Conservation (phyloP, 345 rosid genomes). For the Leavenworthia alabamica region DNA sequence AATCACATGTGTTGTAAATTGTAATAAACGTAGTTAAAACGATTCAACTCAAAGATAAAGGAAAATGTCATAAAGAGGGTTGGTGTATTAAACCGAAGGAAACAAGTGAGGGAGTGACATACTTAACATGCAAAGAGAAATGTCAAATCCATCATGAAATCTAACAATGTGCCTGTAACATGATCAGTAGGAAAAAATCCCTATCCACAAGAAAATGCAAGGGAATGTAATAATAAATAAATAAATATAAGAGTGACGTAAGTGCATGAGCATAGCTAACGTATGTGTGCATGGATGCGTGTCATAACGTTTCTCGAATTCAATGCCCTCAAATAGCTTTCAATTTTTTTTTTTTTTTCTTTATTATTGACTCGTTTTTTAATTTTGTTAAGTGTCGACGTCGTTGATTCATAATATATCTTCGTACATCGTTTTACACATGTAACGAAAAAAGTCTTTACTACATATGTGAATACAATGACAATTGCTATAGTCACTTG, state of each 20-base stretch:
- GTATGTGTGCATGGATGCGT: constrained; percentile 57
- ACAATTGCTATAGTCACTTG: constrained; percentile 4
- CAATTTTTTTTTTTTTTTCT: neutral
- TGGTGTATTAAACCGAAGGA: neutral
- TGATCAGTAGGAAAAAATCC: constrained; percentile 11
- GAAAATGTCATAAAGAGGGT: neutral
- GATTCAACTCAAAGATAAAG: neutral
- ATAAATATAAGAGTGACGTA: constrained; percentile 38
- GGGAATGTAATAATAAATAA: neutral
- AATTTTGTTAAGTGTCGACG: neutral
- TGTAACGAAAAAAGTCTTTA: neutral
- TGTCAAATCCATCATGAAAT: constrained; percentile 29
- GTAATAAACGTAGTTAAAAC: neutral
- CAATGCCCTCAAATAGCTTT: constrained; percentile 26
- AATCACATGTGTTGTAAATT: neutral
- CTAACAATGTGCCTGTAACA: constrained; percentile 24
- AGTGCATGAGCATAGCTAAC: constrained; percentile 27
- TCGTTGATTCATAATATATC: neutral
- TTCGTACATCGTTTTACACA: neutral
- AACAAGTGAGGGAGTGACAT: neutral
- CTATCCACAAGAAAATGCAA: constrained; percentile 8
- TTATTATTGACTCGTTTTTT: neutral
- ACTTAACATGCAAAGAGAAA: constrained; percentile 28
- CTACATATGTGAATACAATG: neutral
- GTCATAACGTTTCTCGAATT: constrained; percentile 40